Base-by-base conservation (phyloP, 176 grass and related monocot species). In the Ananas comosus region DNA sequence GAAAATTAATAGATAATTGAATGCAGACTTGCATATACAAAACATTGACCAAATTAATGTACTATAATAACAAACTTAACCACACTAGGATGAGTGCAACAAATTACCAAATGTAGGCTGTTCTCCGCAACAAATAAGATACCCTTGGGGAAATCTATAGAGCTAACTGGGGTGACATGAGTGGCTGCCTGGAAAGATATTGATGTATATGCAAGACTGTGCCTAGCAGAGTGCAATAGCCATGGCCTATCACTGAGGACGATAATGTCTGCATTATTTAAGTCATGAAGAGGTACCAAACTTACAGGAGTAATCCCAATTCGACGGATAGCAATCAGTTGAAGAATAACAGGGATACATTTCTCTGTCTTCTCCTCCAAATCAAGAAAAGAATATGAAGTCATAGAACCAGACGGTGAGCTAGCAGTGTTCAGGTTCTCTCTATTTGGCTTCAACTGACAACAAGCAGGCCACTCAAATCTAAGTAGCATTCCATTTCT, bases 401-500 rank as follows among this genome's bases (percentile, higher is more conserved):
- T 65, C 25, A 74, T 78, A 17, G n/a, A 14, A 54, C 71, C 79
- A 49, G 81, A 71, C 76, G 70, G 85, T 11, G 52, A 50, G 52
- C 53, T 69, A 49, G 2, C 52, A 48, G 25, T 24, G 17, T 24
- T 33, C 19, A 16, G 73, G 54, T 72, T 67, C 16, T 80, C 63
- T 54, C 80, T 73, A 16, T 22, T 70, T 53, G 78, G 21, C 73
- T 88, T 76, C 70, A 79, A 80, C 23, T 68, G 70, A 56, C 47
- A 74, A 68, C 48, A 9, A 33, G 65, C 67, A 72, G 78, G 63
- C 83, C 83, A 86, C 76, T 97, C 89, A 81, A 97, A 90, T 25
- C 94, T 83, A 53, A 97, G 82, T 57, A 97, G 80, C 89, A 97
- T 92, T 68, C 94, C 94, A 87, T 97, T 97, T 83, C 94, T 89